Base-by-base conservation (phyloP, 2,329 filamentous ascomycete species). In the Didymosphaeria variabile region DNA sequence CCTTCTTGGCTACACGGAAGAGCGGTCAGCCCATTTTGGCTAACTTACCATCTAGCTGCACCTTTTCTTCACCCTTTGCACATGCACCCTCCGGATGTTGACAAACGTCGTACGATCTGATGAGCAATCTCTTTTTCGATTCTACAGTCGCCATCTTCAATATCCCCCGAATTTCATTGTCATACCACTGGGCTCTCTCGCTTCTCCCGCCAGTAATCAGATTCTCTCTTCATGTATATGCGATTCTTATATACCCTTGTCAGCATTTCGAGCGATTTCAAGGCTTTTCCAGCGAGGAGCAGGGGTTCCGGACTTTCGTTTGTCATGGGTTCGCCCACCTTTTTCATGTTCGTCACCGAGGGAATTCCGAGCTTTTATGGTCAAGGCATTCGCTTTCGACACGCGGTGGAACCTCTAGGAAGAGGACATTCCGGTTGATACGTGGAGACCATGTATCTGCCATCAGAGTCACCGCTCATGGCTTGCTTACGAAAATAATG, bases 241-340 rank as follows among this genome's bases (percentile, higher is more conserved):
- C 47, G 29, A 51, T 36, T 21, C n/a, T 36, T 51, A 36, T 29
- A 51, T 51, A 51, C 47, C 47, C 47, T 21, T 17, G n/a, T 51
- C 47, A 51, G 47, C 47, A 51, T 51, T 51, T 36, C 10, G n/a
- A 51, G 31, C 47, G 31, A 51, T 32, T 51, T 51, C 26, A 13
- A 2, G 47, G 47, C n/a, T 36, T 34, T 31, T 36, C 5, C 26
- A n/a, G 47, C n/a, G 17, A 17, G 15, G 19, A 29, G 21, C 7
- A 23, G 3, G 17, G 47, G 5, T 31, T 7, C 6, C 2, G 12
- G 12, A 17, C 45, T n/a, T 21, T 47, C 23, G 23, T 47, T 31
- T 31, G 45, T n/a, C 13, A n/a, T 31, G 45, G 23, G 45, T 31
- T 47, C 45, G 23, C 45, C 45, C 45, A n/a, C 5, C n/a, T 17